These are phyloP conservation scores for Aspergillus ochraceoroseus DNA, from an alignment of 2,329 filamentous ascomycete genomes.

Conservation along the genomic window DNA sequence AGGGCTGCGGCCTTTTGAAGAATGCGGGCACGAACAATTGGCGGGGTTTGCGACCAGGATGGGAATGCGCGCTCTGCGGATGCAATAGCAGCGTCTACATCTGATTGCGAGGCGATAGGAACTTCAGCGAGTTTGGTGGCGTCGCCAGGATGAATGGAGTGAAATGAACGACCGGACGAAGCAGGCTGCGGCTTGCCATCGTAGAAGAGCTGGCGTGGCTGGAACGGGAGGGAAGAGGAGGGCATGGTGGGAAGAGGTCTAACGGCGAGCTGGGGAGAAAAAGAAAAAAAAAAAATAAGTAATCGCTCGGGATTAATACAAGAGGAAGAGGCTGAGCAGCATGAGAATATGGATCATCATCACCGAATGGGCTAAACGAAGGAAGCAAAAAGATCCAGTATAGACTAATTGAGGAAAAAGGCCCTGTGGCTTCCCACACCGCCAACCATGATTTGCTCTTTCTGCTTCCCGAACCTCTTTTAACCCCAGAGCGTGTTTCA, in stretches of 20 bases:
- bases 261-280: slow-evolving; percentile 1
- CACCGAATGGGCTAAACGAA: slow-evolving; percentile 1
- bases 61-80: slow-evolving; percentile 69
- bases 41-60: slow-evolving; percentile 69
- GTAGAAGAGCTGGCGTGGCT: slow-evolving; percentile 66
- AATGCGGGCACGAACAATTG: slow-evolving; percentile 69
- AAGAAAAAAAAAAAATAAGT: slow-evolving; percentile 6
- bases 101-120: slow-evolving; percentile 60
- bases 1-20: slow-evolving; percentile 70
- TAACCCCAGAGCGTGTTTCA: background rate
- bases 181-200: slow-evolving; percentile 63
- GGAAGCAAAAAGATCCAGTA: slow-evolving; percentile 3
- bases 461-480: background rate
- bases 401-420: background rate
- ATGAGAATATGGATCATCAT: too few species aligned
- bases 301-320: background rate
- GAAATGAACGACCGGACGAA: slow-evolving; percentile 59
- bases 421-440: background rate
- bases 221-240: slow-evolving; percentile 42
- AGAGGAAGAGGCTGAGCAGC: too few species aligned
- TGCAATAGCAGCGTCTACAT: slow-evolving; percentile 67
- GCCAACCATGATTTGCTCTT: slow-evolving; percentile 1
- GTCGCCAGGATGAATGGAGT: slow-evolving; percentile 69
- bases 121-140: slow-evolving; percentile 65
- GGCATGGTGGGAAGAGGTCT: slow-evolving; percentile 24